Base-by-base conservation (phyloP, 1,284 basidiomycete genomes). In the Trichosporon sp. region DNA sequence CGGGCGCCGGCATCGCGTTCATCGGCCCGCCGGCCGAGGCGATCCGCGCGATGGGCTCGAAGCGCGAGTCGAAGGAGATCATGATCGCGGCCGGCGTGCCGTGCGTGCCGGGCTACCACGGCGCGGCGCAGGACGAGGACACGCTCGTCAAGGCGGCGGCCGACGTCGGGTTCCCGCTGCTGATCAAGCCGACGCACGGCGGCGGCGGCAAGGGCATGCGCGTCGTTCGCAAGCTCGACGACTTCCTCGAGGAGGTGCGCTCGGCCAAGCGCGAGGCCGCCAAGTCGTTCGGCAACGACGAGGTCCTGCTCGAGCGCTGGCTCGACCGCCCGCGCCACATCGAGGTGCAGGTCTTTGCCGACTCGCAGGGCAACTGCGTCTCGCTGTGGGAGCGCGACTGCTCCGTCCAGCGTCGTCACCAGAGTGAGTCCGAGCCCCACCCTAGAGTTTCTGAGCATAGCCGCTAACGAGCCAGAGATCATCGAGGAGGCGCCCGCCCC, bases 351-450 rank as follows among this genome's bases (percentile, higher is more conserved):
- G 90, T 95, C 7, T 95, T 95, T 80, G 91, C 91, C 15, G 93
- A 95, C 83, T 85, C 82, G 18, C 82, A 86, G 34, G 92, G 93
- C 21, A 88, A 88, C 67, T 91, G 89, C 6, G 91, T 96, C 25
- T 93, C 92, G 79, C 85, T 97, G 32, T 95, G 92, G 90, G 94
- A 96, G 82, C 87, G 95, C 62, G 95, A 98, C 79, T 98, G 95
- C 79, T 95, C 92, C 0, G 94, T 97, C 12, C 95, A 98, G 83
- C 85, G 95, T 74, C 86, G 95, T 70, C 95, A 95, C 78, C 94
- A 97, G 85, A 97, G 81, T 82, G 65, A 68, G 79, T 80, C 27
- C n/a, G 11, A 2, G 27, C 21, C 3, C 51, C 23, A 9, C 51
- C 23, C 8, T 12, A 11, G 9, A 11, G 35, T 38, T 6, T 7